Evolutionary conservation across 1,284 basidiomycete species (phyloP).

Genomic region (Spongispora temasekensis): DNA sequence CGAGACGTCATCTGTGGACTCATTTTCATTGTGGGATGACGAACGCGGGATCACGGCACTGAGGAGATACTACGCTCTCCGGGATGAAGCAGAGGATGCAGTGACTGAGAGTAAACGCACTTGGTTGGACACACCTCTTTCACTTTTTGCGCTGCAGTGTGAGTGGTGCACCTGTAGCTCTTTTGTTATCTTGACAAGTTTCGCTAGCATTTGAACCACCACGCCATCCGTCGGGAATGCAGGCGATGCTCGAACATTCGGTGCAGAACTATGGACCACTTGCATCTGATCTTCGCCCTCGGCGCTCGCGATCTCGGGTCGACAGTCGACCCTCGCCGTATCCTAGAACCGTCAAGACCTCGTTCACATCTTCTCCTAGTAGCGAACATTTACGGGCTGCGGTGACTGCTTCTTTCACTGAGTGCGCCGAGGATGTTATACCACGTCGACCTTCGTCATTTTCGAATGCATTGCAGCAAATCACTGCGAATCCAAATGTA

Average conservation of each 20-base stretch:
- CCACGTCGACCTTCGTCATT: conserved; percentile 10
- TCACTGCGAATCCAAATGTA: conserved; percentile 28
- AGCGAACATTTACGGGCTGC: conserved; percentile 39
- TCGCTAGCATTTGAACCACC: conserved; percentile 70
- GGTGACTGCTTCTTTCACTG: conserved; percentile 31
- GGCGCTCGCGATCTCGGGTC: conserved; percentile 62
- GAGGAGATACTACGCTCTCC: conserved; percentile 66
- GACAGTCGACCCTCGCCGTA: conserved; percentile 74
- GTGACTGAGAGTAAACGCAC: conserved; percentile 64
- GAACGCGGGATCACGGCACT: conserved; percentile 61
- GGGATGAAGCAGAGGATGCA: conserved; percentile 65
- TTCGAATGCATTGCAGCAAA: conserved; percentile 24
- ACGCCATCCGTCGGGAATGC: conserved; percentile 61
- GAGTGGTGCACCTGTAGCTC: conserved; percentile 31
- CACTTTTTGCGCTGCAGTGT: conserved; percentile 72
- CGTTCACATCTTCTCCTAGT: conserved; percentile 42
- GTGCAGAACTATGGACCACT: conserved; percentile 68
- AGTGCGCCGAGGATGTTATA: conserved; percentile 3
- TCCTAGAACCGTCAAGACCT: conserved; percentile 50
- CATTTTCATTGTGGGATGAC: conserved; percentile 55
- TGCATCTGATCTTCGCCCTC: conserved; percentile 63
- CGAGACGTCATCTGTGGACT: conserved; percentile 52
- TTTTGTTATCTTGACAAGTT: conserved; percentile 7
- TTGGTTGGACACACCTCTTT: conserved; percentile 75
- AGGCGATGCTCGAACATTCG: conserved; percentile 71